Percentiles rank a stretch among this genome's conserved stretches.
These are phyloP conservation scores for Schizophyllum commune DNA, from an alignment of 1,284 basidiomycete genomes.

Conservation along the genomic window DNA sequence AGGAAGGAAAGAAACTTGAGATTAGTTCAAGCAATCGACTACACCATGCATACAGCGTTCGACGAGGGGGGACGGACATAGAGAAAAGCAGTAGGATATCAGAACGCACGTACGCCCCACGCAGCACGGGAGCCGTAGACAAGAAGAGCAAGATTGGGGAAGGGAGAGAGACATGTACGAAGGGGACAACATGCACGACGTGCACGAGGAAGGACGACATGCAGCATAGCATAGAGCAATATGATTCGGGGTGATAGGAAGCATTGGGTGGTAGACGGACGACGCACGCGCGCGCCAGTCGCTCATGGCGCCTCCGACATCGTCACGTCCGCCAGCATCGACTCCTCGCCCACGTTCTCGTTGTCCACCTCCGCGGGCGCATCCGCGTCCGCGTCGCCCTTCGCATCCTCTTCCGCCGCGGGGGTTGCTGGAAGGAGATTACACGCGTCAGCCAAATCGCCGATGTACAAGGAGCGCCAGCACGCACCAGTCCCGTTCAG, in stretches of 20 bases:
- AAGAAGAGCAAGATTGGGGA: not conserved
- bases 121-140: not conserved
- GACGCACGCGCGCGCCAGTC: not conserved
- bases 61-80: not conserved
- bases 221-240: not conserved
- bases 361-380: not conserved
- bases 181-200: not conserved
- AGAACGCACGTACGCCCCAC: no score
- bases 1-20: not conserved
- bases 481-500: constrained; percentile 17
- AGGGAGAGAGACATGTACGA: not conserved
- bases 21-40: not conserved
- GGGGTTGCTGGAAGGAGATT: not conserved
- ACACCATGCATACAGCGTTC: not conserved
- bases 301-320: constrained; percentile 5
- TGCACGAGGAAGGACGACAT: not conserved
- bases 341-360: constrained; percentile 4
- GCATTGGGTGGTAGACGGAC: not conserved
- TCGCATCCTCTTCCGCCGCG: constrained; percentile 14
- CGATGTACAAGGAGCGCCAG: not conserved
- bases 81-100: not conserved
- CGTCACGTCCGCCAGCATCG: constrained; percentile 9
- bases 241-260: not conserved
- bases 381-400: constrained; percentile 13
- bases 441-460: not conserved